Evolutionary conservation across 176 grass and related monocot genomes (phyloP), one percentile per base, ranked within the genome.

Genomic region (Rhynchospora pubera): DNA sequence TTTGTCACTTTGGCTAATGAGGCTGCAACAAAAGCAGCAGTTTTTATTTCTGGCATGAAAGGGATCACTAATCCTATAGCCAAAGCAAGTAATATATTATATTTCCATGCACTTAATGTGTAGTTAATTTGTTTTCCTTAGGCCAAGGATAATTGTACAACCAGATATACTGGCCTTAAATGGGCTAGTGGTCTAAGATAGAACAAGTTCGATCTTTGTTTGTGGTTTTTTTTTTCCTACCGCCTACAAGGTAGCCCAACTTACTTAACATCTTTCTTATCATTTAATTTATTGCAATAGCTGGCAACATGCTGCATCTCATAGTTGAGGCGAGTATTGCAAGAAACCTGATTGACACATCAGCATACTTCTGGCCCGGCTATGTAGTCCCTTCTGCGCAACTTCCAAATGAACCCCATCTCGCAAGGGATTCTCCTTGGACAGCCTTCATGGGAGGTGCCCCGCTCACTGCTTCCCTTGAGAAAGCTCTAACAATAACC

Each of bases 241-340:
- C 24, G 5, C 6, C 8, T 13, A 45, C 66, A 42, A 42, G 46
- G 67, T 32, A 7, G 28, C 51, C 24, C 30, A 55, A 77, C 23
- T 5, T 32, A 24, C 26, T 43, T 66, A 59, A 24, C 18, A 39
- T 39, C 65, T 71, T 80, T 62, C 14, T 69, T 78, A 80, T 18
- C 6, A 87, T 34, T 73, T 45, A 11, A 43, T 88, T 84, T 90
- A 78, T 26, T 75, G 26, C 74, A 80, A n/a, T 88, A 99, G 96
- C 79, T 88, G 96, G 92, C 32, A 99, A 90, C 75, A 99, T 99
- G 89, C 84, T 94, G 68, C 92, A 99, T 83, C 92, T 99, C 85
- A 95, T 99, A 87, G 83, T 99, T 70, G 96, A 99, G 85, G 92
- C 96, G 43, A 95, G 96, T 79, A 99, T 99, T 61, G 91, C 96